These are phyloP conservation scores for Miamiensis avidus DNA, from an alignment of 169 alveolate species.

Conservation along the genomic window DNA sequence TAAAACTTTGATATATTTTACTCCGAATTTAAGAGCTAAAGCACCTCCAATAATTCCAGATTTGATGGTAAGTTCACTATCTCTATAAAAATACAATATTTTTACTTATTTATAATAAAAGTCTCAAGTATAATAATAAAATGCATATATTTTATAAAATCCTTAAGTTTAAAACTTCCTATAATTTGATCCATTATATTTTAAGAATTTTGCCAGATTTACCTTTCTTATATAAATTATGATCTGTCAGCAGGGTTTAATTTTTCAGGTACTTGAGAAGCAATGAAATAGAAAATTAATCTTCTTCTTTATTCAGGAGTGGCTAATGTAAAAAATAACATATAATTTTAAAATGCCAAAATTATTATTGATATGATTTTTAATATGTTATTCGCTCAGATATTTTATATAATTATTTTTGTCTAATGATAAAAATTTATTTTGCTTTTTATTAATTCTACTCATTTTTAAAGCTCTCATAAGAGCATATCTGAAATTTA, in stretches of 20 bases:
- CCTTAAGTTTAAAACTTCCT: neutral
- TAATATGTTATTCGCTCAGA: neutral
- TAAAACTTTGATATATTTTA: neutral
- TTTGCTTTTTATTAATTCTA: conserved; percentile 20
- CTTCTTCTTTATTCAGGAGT: conserved; percentile 40
- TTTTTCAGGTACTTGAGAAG: conserved; percentile 44
- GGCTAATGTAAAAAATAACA: conserved; percentile 20
- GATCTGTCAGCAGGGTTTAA: conserved; percentile 32
- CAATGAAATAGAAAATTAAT: conserved; percentile 45
- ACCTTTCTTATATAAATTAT: conserved; percentile 24
- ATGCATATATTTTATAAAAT: neutral
- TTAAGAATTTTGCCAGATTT: neutral
- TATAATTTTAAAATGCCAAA: conserved; percentile 3
- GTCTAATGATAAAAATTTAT: no score
- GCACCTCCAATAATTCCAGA: neutral
- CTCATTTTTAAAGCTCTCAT: neutral
- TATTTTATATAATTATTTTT: no score
- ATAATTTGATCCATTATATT: neutral
- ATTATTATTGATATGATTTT: neutral
- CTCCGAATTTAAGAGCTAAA: neutral
- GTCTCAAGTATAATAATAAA: neutral
- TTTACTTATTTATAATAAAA: neutral
- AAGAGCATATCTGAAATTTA: neutral
- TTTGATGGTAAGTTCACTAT: no score
- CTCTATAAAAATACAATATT: neutral